phyloP scores from a whole-genome alignment of 495 filamentous ascomycete species.

The Aspergillus taichungensis region DNA sequence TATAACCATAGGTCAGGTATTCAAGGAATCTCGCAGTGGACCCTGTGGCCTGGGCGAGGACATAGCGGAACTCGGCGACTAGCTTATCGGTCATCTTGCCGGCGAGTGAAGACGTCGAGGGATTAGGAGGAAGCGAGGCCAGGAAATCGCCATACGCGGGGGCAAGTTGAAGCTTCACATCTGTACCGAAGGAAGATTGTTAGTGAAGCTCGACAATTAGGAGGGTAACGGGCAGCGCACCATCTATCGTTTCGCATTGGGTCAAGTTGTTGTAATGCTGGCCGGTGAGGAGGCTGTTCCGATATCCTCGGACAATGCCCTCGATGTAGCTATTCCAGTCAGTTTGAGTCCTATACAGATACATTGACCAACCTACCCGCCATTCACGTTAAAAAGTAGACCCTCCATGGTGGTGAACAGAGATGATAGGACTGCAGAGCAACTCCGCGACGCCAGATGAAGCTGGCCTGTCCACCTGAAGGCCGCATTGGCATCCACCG shows the following conservation, averaged over 20 bases:
- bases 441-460: slow-evolving; percentile 3
- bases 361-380: slow-evolving; percentile 52
- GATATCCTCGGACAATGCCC: slow-evolving; percentile 92
- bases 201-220: not conserved
- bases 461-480: not conserved
- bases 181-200: slow-evolving; percentile 33
- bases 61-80: slow-evolving; percentile 92
- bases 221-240: slow-evolving; percentile 36
- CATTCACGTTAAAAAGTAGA: slow-evolving; percentile 90
- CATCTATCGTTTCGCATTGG: slow-evolving; percentile 98
- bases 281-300: slow-evolving; percentile 82
- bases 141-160: slow-evolving; percentile 98
- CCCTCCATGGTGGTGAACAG: slow-evolving; percentile 66
- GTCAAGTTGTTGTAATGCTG: slow-evolving; percentile 93
- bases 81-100: slow-evolving; percentile 96
- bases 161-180: slow-evolving; percentile 94
- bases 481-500: slow-evolving; percentile 5
- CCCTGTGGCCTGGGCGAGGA: slow-evolving; percentile 84
- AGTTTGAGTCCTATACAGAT: slow-evolving; percentile 3
- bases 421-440: slow-evolving; percentile 10
- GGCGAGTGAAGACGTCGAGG: slow-evolving; percentile 90
- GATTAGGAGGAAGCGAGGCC: slow-evolving; percentile 85
- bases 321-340: slow-evolving; percentile 69
- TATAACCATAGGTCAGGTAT: slow-evolving; percentile 97
- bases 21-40: slow-evolving; percentile 90